These are phyloP conservation scores for Tetradesmus obliquus DNA, from an alignment of 139 green algal genomes.

Conservation along the genomic window DNA sequence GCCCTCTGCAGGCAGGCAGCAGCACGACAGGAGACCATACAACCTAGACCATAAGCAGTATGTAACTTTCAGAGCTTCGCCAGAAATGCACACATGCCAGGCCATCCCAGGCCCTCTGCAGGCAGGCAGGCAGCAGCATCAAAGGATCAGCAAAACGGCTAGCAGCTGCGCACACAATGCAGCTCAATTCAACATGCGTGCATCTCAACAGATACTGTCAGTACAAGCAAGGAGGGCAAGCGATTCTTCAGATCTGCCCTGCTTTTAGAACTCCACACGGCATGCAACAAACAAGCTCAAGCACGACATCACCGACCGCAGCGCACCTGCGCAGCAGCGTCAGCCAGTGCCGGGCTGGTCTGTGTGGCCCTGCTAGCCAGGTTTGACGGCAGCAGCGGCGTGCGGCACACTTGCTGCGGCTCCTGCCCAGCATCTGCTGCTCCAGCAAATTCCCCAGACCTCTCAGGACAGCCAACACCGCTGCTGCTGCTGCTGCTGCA, in stretches of 20 bases:
- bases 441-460: background rate
- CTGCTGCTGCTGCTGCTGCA: background rate
- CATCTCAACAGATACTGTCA: no score
- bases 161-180: no score
- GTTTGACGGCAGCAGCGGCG: slow-evolving; percentile 12
- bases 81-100: no score
- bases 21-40: background rate
- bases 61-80: no score
- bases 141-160: no score
- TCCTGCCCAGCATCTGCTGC: background rate
- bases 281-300: no score
- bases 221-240: no score
- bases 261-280: no score
- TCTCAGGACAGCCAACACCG: background rate
- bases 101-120: no score
- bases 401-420: background rate
- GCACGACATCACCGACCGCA: background rate
- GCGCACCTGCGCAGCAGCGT: slow-evolving; percentile 2
- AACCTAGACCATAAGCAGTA: background rate
- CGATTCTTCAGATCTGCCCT: no score
- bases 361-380: background rate
- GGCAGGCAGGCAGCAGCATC: no score
- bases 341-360: slow-evolving; percentile 18
- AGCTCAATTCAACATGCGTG: no score
- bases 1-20: background rate